Evolutionary conservation across 208 protist genomes (phyloP).

Genomic region (Acanthamoeba rhysodes): DNA sequence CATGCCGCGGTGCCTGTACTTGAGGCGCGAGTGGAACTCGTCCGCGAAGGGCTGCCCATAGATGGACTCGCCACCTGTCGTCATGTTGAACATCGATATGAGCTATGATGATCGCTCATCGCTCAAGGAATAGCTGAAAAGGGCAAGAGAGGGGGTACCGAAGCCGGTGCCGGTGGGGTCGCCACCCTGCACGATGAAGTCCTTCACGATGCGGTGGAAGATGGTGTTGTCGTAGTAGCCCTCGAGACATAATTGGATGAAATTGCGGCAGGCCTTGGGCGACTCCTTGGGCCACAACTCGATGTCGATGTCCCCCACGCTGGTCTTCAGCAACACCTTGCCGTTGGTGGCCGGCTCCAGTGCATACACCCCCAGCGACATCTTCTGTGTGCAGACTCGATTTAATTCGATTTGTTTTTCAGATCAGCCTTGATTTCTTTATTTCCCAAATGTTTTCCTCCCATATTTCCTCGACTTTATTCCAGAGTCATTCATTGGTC

Average conservation of each 20-base stretch:
- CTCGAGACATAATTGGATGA: conserved; percentile 86
- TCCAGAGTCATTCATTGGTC: not conserved
- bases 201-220: conserved; percentile 89
- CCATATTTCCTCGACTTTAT: not conserved
- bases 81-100: not conserved
- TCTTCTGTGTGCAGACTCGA: not conserved
- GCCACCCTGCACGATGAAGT: conserved; percentile 91
- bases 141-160: conserved; percentile 63
- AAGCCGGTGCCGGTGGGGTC: conserved; percentile 90
- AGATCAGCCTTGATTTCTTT: not conserved
- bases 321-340: conserved; percentile 91
- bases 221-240: conserved; percentile 90
- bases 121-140: not conserved
- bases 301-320: conserved; percentile 89
- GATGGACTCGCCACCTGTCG: conserved; percentile 82
- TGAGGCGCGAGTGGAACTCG: conserved; percentile 89
- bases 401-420: not conserved
- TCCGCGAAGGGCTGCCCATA: conserved; percentile 84
- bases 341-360: conserved; percentile 88
- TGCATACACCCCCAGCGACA: conserved; percentile 79
- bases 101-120: too few species aligned
- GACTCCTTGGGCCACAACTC: conserved; percentile 91
- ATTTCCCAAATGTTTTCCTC: not conserved
- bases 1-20: conserved; percentile 88
- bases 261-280: conserved; percentile 86